phyloP scores from a whole-genome alignment of 148 eudicot genomes.

The Vaccinium myrtillus region DNA sequence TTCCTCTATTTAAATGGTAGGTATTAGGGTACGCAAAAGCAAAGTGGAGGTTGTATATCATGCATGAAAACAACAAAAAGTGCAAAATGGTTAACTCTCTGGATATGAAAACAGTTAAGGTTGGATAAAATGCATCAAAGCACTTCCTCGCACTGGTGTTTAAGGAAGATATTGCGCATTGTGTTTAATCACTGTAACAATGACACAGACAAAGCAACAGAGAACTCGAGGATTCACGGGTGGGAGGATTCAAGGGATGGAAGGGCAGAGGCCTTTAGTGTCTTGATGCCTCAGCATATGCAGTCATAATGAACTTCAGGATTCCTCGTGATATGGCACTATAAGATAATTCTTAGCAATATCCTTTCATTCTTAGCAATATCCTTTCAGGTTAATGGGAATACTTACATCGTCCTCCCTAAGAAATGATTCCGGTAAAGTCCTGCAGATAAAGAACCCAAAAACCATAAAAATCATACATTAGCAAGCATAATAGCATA shows the following conservation, averaged over 20 bases:
- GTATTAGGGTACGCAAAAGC: background rate
- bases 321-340: background rate
- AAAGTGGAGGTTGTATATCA: background rate
- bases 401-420: constrained; percentile 86
- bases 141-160: background rate
- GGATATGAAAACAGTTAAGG: background rate
- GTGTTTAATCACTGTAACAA: background rate
- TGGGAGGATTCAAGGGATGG: too few species aligned
- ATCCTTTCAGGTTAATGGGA: background rate
- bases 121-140: background rate
- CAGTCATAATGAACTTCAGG: background rate
- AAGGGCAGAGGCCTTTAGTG: too few species aligned
- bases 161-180: background rate
- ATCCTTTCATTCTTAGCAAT: too few species aligned
- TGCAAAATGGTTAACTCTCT: background rate
- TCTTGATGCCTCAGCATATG: constrained; percentile 13
- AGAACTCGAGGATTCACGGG: background rate
- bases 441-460: constrained; percentile 42
- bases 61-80: background rate
- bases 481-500: background rate
- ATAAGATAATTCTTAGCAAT: background rate
- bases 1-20: background rate
- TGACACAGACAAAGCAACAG: background rate
- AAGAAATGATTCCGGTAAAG: constrained; percentile 58
- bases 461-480: background rate